Evolutionary conservation across 257 asterid genomes (phyloP), one percentile per base, ranked within the genome.

Genomic region (Agastache rugosa): DNA sequence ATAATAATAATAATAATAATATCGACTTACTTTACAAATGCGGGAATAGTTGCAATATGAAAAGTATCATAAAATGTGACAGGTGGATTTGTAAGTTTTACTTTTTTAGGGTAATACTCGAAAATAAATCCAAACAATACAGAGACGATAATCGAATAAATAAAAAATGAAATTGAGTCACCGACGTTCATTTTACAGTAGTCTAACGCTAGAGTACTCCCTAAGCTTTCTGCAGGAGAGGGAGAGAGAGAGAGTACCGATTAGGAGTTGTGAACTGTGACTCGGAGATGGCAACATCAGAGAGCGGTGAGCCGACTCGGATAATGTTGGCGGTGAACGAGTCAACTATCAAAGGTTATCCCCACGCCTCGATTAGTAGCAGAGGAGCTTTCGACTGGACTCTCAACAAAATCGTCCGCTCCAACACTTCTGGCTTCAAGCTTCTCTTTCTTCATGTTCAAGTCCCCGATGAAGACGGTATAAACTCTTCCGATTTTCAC

Each of bases 331-430:
- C 88, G 71, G 91, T 92, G 77, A 92, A 84, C 78, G 86, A 90
- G 83, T 93, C 98, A 37, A 87, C 88, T n/a, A 77, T 90, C 78
- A 90, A 89, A 63, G 98, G 98, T 0, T 93, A 93, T 66, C 98
- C 98, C 3, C 87, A 87, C 75, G 85, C 98, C 9, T 90, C 98
- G 11, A 89, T 93, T 45, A 93, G 98, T 83, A 83, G 97, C 56
- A 85, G 74, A 75, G 91, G 92, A 55, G 98, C 98, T 14, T 93
- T 93, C 75, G 93, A 90, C 0, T 93, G 98, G 98, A 85, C 91
- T 76, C 65, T 93, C 78, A 84, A 79, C 63, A 93, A 93, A 80
- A 83, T 93, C 75, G 70, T 90, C 63, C 95, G 97, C 69, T 66
- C 87, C 64, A 90, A 93, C 75, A 83, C 90, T 48, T 67, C 85